These are phyloP conservation scores for Penicillium sp. DNA, from an alignment of 2,329 filamentous ascomycete species.

Conservation along the genomic window DNA sequence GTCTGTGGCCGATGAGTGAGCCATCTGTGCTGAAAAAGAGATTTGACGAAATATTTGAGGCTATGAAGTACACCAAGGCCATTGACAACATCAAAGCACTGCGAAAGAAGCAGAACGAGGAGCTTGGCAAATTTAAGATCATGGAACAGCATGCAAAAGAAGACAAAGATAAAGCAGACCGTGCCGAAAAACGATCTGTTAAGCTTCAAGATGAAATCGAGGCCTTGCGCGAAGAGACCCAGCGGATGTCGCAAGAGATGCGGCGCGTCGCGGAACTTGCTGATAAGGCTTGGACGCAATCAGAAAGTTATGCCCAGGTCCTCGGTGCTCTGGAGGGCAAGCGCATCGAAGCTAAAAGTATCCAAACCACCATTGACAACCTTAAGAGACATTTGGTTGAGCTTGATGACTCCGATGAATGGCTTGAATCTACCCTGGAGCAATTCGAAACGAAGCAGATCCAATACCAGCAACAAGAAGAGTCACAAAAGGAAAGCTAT, in stretches of 20 bases:
- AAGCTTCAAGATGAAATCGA: conserved; percentile 64
- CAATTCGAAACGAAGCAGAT: conserved; percentile 76
- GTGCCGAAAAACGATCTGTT: conserved; percentile 64
- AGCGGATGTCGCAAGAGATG: conserved; percentile 54
- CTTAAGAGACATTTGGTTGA: conserved; percentile 72
- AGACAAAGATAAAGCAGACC: conserved; percentile 81
- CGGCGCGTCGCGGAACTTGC: conserved; percentile 50
- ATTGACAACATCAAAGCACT: conserved; percentile 92
- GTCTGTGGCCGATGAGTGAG: conserved; percentile 93
- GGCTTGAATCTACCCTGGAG: conserved; percentile 68
- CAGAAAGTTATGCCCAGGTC: conserved; percentile 71
- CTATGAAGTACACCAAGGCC: conserved; percentile 92
- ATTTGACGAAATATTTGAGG: conserved; percentile 98
- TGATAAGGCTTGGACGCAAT: conserved; percentile 68
- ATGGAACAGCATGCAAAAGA: conserved; percentile 75
- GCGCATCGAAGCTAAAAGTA: conserved; percentile 68
- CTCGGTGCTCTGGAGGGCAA: conserved; percentile 75
- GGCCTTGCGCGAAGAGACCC: conserved; percentile 60
- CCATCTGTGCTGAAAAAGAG: conserved; percentile 82
- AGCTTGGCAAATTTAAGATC: conserved; percentile 70
- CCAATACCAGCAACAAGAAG: conserved; percentile 63
- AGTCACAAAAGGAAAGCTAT: conserved; percentile 64
- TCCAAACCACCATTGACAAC: conserved; percentile 68
- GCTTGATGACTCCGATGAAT: conserved; percentile 73
- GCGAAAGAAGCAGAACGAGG: conserved; percentile 76